Conservation (phyloP, 148 eudicot genomes). For the Polygonum aviculare region DNA sequence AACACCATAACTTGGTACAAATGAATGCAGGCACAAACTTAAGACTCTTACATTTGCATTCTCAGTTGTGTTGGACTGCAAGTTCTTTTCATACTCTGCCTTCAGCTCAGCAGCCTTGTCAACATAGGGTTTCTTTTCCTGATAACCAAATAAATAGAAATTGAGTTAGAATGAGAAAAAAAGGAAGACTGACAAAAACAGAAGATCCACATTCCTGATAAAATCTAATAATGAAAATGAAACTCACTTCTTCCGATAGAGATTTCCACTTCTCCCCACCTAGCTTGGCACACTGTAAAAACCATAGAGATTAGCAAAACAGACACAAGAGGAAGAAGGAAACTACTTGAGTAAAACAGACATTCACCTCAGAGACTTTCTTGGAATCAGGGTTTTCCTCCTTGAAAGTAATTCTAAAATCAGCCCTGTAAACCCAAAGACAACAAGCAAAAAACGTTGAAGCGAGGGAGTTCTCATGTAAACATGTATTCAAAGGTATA, state of each 20-base stretch:
- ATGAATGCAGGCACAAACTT: neutral
- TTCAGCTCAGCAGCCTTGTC: slow-evolving; percentile 81
- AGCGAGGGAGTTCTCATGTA: neutral
- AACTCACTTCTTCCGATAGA: slow-evolving; percentile 68
- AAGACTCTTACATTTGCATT: slow-evolving; percentile 25
- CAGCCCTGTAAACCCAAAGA: slow-evolving; percentile 41
- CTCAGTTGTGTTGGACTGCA: slow-evolving; percentile 36
- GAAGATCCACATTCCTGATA: neutral
- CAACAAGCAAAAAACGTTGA: neutral
- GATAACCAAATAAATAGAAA: neutral
- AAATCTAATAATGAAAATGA: neutral
- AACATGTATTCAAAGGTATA: neutral
- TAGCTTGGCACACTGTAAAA: neutral
- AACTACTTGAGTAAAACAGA: neutral
- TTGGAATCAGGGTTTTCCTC: slow-evolving; percentile 70
- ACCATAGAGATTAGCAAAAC: neutral
- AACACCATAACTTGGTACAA: neutral
- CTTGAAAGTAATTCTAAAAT: slow-evolving; percentile 64
- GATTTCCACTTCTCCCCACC: slow-evolving; percentile 46
- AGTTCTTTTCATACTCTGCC: slow-evolving; percentile 51
- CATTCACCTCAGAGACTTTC: slow-evolving; percentile 43
- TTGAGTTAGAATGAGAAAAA: neutral
- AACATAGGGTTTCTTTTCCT: slow-evolving; percentile 68
- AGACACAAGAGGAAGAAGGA: neutral
- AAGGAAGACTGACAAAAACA: neutral